A percentile compares a stretch with the other conserved stretches of the same genome.
These are phyloP conservation scores for Pichia cephalocereana DNA, from an alignment of 805 yeast genomes.

Conservation along the genomic window DNA sequence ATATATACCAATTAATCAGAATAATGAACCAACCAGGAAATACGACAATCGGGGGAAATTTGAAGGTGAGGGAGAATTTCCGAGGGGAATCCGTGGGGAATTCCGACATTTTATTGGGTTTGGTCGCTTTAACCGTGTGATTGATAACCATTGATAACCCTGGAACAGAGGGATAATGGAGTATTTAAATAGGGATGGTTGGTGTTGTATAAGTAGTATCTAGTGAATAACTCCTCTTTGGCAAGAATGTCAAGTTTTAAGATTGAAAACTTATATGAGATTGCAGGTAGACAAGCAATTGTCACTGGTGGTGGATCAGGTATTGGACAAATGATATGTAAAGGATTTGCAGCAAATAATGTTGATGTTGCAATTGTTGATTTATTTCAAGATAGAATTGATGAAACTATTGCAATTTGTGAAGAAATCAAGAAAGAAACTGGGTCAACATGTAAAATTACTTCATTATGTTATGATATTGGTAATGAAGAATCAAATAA, in stretches of 20 bases:
- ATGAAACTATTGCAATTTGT: constrained; percentile 11
- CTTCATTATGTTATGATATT: constrained; percentile 15
- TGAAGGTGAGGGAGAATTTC: too few relatives aligned
- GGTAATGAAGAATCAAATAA: constrained; percentile 16
- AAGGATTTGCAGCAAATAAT: constrained; percentile 16
- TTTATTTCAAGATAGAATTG: constrained; percentile 14
- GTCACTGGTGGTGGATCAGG: constrained; percentile 21
- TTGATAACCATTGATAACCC: too few relatives aligned
- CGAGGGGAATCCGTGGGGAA: too few relatives aligned
- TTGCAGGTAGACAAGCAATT: constrained; percentile 17
- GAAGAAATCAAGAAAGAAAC: constrained; percentile 13
- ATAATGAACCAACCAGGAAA: too few relatives aligned
- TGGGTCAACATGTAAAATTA: constrained; percentile 10
- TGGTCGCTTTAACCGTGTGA: too few relatives aligned
- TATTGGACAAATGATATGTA: constrained; percentile 16
- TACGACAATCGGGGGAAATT: too few relatives aligned
- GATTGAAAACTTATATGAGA: constrained; percentile 12
- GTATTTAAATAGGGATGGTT: too few relatives aligned
- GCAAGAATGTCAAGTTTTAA: constrained; percentile 10
- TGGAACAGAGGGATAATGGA: too few relatives aligned
- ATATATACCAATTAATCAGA: too few relatives aligned
- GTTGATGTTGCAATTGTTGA: constrained; percentile 17
- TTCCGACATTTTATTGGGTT: too few relatives aligned
- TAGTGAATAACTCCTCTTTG: not conserved
- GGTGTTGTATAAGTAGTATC: too few relatives aligned